Base-by-base conservation (phyloP, 129 eudicot species). In the Helichrysum umbraculigerum region DNA sequence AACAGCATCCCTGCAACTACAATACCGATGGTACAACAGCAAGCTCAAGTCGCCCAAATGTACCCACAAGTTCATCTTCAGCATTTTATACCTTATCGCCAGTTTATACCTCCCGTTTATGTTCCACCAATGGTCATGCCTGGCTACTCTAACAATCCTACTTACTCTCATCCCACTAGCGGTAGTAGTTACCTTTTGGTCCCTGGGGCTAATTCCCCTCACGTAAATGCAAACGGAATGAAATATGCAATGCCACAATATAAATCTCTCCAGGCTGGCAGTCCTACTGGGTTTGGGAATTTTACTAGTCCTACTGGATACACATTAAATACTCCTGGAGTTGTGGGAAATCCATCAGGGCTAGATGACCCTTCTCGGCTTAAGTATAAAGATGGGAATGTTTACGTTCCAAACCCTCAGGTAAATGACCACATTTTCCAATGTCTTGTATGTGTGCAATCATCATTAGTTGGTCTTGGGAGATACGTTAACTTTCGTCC, bases 51-150 rank as follows among this genome's bases (percentile, higher is more conserved):
- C 76, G 88, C 97, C 5, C 98, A 90, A 86, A 90, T 93, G 96
- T 90, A 90, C 75, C 96, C 98, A 6, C 98, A 85, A 74, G 86
- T 93, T 52, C 98, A 93, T 59, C 76, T 89, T 69, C 83, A 92
- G 28, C 97, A 82, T 84, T 93, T 66, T 76, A 88, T 90, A 96
- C 97, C 92, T 20, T 90, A 87, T 37, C 98, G 96, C 69, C 98
- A 93, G 76, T 87, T 80, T 62, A 32, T 90, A 39, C 83, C 98
- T 68, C 98, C 97, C 37, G 82, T 93, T 3, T 93, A 93, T 66
- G 97, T 93, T 63, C 98, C 98, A 10, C 98, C 98, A 17, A 90
- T 93, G 89, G 92, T 88, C 15, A 85, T 90, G 85, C 96, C 92
- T 16, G 93, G 96, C 51, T 93, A 87, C 84, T 84, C 97, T 19